Conservation (phyloP, 148 eudicot species). For the Pouteria glomerata region DNA sequence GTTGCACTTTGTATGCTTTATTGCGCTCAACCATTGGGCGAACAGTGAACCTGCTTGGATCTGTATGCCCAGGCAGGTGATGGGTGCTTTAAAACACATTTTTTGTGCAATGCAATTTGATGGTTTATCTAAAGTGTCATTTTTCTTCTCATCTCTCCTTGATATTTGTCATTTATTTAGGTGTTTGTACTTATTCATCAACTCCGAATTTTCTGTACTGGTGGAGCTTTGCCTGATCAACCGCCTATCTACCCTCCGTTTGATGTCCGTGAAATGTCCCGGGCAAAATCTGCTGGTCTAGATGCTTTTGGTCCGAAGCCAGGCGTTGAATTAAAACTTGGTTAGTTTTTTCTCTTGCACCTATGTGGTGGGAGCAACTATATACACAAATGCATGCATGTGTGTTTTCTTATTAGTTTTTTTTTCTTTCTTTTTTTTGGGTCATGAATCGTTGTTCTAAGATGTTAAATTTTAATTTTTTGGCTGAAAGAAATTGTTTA, state of each 20-base stretch:
- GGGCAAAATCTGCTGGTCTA: constrained; percentile 56
- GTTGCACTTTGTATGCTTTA: background rate
- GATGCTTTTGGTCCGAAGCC: constrained; percentile 51
- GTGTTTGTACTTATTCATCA: constrained; percentile 86
- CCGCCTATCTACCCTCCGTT: constrained; percentile 46
- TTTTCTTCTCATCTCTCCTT: background rate
- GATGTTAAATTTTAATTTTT: background rate
- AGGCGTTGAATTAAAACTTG: constrained; percentile 69
- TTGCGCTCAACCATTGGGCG: background rate
- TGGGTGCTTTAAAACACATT: background rate
- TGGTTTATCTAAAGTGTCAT: background rate
- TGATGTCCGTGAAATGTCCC: constrained; percentile 48
- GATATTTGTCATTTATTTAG: constrained; percentile 32
- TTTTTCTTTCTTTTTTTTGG: background rate
- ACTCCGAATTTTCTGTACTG: constrained; percentile 66
- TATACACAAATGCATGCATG: too few species aligned
- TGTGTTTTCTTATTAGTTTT: background rate
- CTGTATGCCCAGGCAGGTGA: background rate
- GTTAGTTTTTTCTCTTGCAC: constrained; percentile 33
- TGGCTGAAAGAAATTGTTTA: background rate
- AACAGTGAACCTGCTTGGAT: background rate
- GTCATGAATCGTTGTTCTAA: background rate
- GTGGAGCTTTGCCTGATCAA: constrained; percentile 71
- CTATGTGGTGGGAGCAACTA: background rate
- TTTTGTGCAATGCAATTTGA: background rate